Base-by-base conservation (phyloP, 2,329 filamentous ascomycete genomes). In the Stachybotrys chlorohalonatus region DNA sequence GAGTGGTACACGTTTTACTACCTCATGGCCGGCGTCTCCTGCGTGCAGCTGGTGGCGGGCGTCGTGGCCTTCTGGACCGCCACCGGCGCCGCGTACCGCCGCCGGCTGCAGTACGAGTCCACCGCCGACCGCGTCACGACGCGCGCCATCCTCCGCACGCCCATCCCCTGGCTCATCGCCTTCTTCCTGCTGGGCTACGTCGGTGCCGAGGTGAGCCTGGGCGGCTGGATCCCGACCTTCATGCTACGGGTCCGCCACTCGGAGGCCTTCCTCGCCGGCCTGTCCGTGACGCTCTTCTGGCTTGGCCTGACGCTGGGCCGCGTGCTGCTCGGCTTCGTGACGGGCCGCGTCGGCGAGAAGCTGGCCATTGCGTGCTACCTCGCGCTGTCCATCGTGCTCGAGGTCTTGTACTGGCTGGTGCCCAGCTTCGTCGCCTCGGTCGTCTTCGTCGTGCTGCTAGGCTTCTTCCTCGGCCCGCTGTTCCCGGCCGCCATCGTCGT, bases 261-360 rank as follows among this genome's bases (percentile, higher is more conserved):
- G 4, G 78, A 75, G 30, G 74, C 83, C 0, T 93, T 94, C 63
- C 78, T 84, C 2, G 85, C 86, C 39, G 90, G 90, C 3, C 82
- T 94, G 72, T 84, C 83, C 0, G 85, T 84, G 0, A 93, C 89
- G 0, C 85, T 89, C 0, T 95, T 93, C 71, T 95, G 90, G 90
- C 79, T 90, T 48, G 90, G 90, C 0, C 77, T 95, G 58, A 92
- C 89, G 0, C 68, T 90, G 0, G 90, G 90, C 0, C 76, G 90
- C 1, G 73, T 94, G 3, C 67, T 85, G 0, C 70, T 95, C 15
- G 89, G 89, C 0, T 94, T 95, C 61, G 74, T 92, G 4, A 95
- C 90, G 1, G 84, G 85, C 2, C 74, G 78, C 2, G 73, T 90
- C 16, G 89, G 89, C 0, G 90, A 93, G 71, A 89, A 86, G 66